Evolutionary conservation across 768 basidiomycete species (phyloP), one percentile per base, ranked within the genome.

Genomic region (Kockovaella imperatae): DNA sequence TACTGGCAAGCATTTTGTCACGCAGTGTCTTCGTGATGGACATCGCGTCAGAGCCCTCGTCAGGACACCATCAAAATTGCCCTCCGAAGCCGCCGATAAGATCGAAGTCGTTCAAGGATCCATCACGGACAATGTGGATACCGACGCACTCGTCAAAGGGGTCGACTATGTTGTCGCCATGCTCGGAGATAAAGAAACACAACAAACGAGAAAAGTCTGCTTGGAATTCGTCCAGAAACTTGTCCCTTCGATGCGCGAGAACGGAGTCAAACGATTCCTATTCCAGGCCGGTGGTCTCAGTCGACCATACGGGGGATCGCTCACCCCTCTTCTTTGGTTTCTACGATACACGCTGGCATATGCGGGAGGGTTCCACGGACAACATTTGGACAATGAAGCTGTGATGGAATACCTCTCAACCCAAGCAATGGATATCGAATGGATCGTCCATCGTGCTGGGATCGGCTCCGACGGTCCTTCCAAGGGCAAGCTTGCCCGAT

Each of bases 401-500:
- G 56, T 53, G 24, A 50, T 57, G 47, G 52, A 57, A 30, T 57
- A 57, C 35, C 48, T 57, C 6, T 51, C 47, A 11, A 57, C 47
- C 2, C 36, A 57, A 42, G 51, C 47, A 8, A 53, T 36, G 3
- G 56, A 57, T 47, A 35, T 57, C 18, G 45, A 57, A 7, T 57
- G 56, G 56, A 49, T 53, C 3, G 56, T 47, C 20, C 56, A 57
- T 41, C 47, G 51, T 4, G 56, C 56, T 14, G 56, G 47, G 1
- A 57, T 57, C 21, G 26, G 25, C n/a, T 50, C 48, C 28, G 56
- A 57, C 35, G 56, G 56, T 1, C 47, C 46, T 3, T 31, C 38
- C 15, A 57, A 57, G 45, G 56, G 56, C n/a, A 32, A 15, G 4
- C 40, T 57, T 4, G 35, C 32, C 26, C 35, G 51, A 20, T 53